Percentiles rank a stretch among this genome's conserved stretches.
These are phyloP conservation scores for Arabidopsis suecica DNA, from an alignment of 345 rosid species.

Conservation along the genomic window DNA sequence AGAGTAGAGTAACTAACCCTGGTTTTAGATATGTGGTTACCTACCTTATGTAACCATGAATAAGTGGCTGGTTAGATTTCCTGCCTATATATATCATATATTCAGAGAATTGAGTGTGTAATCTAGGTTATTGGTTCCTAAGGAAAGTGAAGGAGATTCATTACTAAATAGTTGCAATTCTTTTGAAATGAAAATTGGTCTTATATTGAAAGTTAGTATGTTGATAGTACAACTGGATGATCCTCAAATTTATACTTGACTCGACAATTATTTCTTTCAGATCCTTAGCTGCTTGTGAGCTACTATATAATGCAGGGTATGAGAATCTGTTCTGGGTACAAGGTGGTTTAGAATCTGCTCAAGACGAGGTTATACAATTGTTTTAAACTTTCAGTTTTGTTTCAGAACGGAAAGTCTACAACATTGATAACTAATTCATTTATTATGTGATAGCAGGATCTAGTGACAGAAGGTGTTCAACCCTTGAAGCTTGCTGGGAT, in stretches of 20 bases:
- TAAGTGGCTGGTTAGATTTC: neutral
- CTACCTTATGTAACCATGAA: neutral
- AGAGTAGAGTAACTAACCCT: conserved; percentile 10
- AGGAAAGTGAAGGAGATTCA: neutral
- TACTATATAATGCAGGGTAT: conserved; percentile 73
- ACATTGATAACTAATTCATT: conserved; percentile 11
- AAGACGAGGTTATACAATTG: conserved; percentile 67
- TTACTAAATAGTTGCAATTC: neutral
- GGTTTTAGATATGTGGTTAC: conserved; percentile 6
- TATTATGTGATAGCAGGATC: conserved; percentile 58
- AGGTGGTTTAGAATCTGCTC: conserved; percentile 88
- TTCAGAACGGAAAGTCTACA: neutral
- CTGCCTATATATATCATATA: neutral
- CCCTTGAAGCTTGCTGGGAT: conserved; percentile 88
- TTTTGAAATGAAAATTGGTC: conserved; percentile 29
- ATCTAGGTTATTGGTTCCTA: neutral
- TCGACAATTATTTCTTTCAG: conserved; percentile 50
- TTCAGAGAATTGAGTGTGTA: neutral
- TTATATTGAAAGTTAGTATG: conserved; percentile 15
- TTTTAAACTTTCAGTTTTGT: conserved; percentile 30
- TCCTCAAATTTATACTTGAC: conserved; percentile 6
- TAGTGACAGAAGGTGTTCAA: conserved; percentile 74
- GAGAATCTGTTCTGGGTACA: conserved; percentile 89
- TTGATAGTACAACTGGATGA: conserved; percentile 19
- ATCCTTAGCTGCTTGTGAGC: conserved; percentile 93